Conservation (phyloP, 2,329 filamentous ascomycete genomes). For the Diaporthe australafricana region DNA sequence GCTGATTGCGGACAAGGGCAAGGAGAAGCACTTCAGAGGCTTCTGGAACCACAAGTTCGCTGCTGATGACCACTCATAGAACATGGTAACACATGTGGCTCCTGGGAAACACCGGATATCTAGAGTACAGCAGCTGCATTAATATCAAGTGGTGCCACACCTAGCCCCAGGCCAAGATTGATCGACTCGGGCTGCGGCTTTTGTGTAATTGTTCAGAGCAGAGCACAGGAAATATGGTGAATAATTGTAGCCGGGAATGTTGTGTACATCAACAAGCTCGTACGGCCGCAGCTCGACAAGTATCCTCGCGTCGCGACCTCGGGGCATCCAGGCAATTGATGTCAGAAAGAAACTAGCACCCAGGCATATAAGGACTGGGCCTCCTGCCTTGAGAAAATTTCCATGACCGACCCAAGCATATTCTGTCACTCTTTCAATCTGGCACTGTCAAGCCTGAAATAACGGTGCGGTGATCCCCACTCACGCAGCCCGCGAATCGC, state of each 20-base stretch:
- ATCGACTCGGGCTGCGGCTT: slow-evolving; percentile 3
- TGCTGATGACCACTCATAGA: slow-evolving; percentile 55
- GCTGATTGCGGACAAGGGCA: slow-evolving; percentile 66
- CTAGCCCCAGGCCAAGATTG: neutral
- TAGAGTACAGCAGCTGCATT: neutral
- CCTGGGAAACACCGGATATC: neutral
- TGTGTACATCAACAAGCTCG: neutral
- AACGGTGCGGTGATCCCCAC: neutral
- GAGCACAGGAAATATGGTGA: neutral
- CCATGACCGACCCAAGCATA: slow-evolving; percentile 28
- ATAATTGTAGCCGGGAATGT: neutral
- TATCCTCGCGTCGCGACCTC: slow-evolving; percentile 3
- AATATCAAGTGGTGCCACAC: neutral
- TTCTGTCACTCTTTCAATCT: neutral
- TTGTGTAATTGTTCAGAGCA: neutral
- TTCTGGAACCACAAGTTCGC: slow-evolving; percentile 69
- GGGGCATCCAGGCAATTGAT: neutral
- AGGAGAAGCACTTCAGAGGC: slow-evolving; percentile 69
- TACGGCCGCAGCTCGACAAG: neutral
- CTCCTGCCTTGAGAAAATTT: neutral
- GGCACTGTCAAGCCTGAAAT: neutral
- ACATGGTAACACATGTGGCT: neutral
- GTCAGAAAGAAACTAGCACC: neutral
- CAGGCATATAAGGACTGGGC: neutral
- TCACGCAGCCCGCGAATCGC: slow-evolving; percentile 28